These are phyloP conservation scores for Lepidium aucheri DNA, from an alignment of 345 rosid species.

Conservation along the genomic window DNA sequence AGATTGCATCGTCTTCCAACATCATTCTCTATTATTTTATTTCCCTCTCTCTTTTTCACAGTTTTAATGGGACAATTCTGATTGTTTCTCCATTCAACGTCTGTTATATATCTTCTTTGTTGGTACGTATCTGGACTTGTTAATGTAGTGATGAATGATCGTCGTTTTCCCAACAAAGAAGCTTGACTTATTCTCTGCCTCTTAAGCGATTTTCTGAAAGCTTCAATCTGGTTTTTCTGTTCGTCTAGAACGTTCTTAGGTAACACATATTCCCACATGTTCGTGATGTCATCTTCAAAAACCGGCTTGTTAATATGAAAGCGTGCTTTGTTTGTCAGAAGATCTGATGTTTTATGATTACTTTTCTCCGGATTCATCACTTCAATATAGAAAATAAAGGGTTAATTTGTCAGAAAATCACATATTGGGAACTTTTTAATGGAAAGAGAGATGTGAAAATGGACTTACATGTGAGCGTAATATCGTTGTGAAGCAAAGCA, in stretches of 20 bases:
- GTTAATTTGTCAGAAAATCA: background rate
- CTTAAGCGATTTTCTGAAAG: background rate
- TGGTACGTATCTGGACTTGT: too few species aligned
- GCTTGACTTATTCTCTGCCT: background rate
- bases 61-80: too few species aligned
- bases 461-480: background rate
- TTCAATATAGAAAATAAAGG: constrained; percentile 3
- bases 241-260: background rate
- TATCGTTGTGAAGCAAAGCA: background rate
- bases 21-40: too few species aligned
- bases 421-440: background rate
- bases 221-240: background rate
- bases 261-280: constrained; percentile 37
- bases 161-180: too few species aligned
- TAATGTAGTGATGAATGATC: too few species aligned
- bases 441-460: background rate
- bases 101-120: too few species aligned
- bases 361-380: constrained; percentile 28
- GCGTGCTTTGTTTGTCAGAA: constrained; percentile 27
- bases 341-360: background rate
- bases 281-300: constrained; percentile 26
- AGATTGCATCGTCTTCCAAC: background rate
- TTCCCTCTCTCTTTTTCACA: too few species aligned
- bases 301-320: constrained; percentile 29
- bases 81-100: too few species aligned